Base-by-base conservation (phyloP, 768 basidiomycete genomes). In the Lactarius sp. region DNA sequence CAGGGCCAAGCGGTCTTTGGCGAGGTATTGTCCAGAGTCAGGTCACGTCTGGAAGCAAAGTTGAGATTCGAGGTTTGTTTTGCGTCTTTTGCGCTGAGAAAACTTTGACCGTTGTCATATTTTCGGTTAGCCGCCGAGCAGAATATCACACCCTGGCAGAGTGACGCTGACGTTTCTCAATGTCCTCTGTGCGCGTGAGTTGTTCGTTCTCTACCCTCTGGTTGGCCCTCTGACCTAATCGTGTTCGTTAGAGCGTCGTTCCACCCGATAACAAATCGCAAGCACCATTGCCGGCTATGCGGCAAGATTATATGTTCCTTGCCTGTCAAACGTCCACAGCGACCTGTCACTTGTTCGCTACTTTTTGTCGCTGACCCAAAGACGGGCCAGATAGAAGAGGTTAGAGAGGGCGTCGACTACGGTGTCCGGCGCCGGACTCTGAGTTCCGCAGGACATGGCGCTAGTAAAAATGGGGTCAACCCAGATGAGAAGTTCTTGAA, bases 211-310 rank as follows among this genome's bases (percentile, higher is more conserved):
- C 20, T 62, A 31, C n/a, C 49, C 9, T 20, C 18, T 39, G 4
- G 46, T 37, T 51, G 22, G 47, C 22, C 12, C 22, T 27, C 47
- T 61, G 42, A 31, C 52, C 53, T 20, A 66, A 16, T 13, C 9
- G 22, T 37, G 52, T 39, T n/a, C 9, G 12, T 37, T 55, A 85
- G 84, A 68, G 80, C 83, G 55, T 83, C 88, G 1, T 98, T 98
- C 72, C 90, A 94, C 71, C 84, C 91, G 0, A 75, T 98, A 3
- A 92, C 93, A 1, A 96, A 94, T 68, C 85, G 96, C 14, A 96
- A 96, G 75, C 96, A 98, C 69, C 96, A 98, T 71, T 98, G 96
- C 72, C 86, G 96, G 9, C 78, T 98, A 14, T 98, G 96, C 68
- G 96, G 96, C 0, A 80, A 87, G 60, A 90, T 98, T 46, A 85